These are phyloP conservation scores for Epichloe sibirici DNA, from an alignment of 2,329 filamentous ascomycete species.

Conservation along the genomic window DNA sequence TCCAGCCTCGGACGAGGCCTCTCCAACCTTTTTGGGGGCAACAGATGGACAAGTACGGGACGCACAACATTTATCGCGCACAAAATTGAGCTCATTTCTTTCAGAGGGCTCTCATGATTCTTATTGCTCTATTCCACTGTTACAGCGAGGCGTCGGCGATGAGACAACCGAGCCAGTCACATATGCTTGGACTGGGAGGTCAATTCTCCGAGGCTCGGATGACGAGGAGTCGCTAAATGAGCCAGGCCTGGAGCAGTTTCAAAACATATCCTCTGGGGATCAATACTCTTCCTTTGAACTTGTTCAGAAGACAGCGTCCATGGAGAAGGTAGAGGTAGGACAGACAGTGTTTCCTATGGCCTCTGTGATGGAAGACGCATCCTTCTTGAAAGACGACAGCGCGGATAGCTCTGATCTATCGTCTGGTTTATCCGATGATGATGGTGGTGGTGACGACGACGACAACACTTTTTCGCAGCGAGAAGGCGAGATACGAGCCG, in stretches of 20 bases:
- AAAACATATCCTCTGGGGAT: constrained; percentile 13
- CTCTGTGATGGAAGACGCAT: constrained; percentile 22
- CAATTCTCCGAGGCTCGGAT: constrained; percentile 39
- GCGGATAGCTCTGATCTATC: constrained; percentile 12
- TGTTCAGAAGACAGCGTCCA: constrained; percentile 39
- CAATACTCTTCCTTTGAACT: constrained; percentile 40
- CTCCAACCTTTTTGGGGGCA: constrained; percentile 7
- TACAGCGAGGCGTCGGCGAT: constrained; percentile 53
- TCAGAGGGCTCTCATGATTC: constrained; percentile 58
- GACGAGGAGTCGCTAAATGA: constrained; percentile 19
- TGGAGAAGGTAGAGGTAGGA: constrained; percentile 30
- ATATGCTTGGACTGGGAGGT: constrained; percentile 38
- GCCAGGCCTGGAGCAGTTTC: constrained; percentile 8
- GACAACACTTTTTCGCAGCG: constrained; percentile 36
- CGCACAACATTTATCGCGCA: constrained; percentile 15
- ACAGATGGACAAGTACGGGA: constrained; percentile 10
- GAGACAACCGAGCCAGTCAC: constrained; percentile 26
- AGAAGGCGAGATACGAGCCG: constrained; percentile 27
- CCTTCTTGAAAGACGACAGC: constrained; percentile 39
- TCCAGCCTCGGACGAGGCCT: background rate
- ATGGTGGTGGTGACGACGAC: background rate
- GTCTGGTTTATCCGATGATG: background rate
- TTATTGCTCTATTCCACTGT: constrained; percentile 63
- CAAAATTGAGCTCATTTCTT: constrained; percentile 34
- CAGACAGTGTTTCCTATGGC: constrained; percentile 17